Percentiles rank a stretch among this genome's conserved stretches.
phyloP scores from a whole-genome alignment of 2,329 filamentous ascomycete genomes.

The Penicillium aurantiogriseum region DNA sequence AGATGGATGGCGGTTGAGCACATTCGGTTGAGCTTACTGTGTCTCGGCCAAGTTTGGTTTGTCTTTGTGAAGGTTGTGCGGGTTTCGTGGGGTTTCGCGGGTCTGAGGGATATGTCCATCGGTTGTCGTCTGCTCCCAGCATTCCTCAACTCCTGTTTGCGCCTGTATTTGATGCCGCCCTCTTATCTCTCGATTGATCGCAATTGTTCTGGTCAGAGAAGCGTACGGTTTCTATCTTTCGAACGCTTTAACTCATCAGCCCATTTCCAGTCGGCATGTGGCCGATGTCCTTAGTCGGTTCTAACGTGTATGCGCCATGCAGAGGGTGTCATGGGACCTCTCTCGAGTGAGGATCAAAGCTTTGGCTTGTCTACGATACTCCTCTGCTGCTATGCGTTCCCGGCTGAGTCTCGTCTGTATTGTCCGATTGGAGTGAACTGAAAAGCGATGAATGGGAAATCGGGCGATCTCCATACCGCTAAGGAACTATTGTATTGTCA shows the following conservation, averaged over 20 bases:
- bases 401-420: background rate
- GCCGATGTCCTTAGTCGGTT: conserved; percentile 5
- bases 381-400: conserved; percentile 15
- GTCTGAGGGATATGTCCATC: conserved; percentile 17
- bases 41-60: conserved; percentile 11
- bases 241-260: conserved; percentile 11
- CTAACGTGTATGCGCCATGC: conserved; percentile 22
- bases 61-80: conserved; percentile 13
- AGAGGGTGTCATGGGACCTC: conserved; percentile 65
- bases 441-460: conserved; percentile 17
- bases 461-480: conserved; percentile 6
- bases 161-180: background rate
- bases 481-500: conserved; percentile 13
- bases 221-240: conserved; percentile 4
- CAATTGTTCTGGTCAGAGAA: conserved; percentile 13
- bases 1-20: conserved; percentile 19
- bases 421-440: conserved; percentile 14
- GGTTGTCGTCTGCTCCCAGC: conserved; percentile 6
- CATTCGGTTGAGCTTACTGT: conserved; percentile 12
- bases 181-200: conserved; percentile 2
- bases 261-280: background rate
- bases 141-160: conserved; percentile 20
- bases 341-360: conserved; percentile 92
- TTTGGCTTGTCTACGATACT: conserved; percentile 73
- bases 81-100: conserved; percentile 5